Conservation (phyloP, 1,139 yeast species). For the Kurtzmaniella quercitrusa region DNA sequence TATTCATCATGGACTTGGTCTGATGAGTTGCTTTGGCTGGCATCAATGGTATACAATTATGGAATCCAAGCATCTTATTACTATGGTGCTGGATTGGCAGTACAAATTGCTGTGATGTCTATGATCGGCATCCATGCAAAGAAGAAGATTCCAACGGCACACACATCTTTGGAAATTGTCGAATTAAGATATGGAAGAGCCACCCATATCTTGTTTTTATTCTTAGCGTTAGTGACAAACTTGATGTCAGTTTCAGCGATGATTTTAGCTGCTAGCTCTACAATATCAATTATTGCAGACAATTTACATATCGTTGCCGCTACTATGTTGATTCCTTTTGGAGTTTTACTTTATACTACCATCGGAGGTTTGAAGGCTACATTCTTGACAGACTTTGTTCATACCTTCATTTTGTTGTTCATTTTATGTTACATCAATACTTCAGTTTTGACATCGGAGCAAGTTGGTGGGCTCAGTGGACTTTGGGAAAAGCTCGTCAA, state of each 20-base stretch:
- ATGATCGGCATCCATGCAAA: conserved; percentile 25
- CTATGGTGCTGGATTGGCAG: conserved; percentile 25
- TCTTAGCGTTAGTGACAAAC: conserved; percentile 26
- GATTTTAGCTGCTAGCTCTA: conserved; percentile 34
- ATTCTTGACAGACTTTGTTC: conserved; percentile 32
- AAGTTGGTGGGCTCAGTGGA: conserved; percentile 25
- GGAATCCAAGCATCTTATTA: conserved; percentile 23
- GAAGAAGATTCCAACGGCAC: conserved; percentile 24
- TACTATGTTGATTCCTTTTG: conserved; percentile 32
- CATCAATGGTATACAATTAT: conserved; percentile 23
- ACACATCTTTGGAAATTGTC: conserved; percentile 26
- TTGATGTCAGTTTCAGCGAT: conserved; percentile 28
- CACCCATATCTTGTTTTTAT: conserved; percentile 26
- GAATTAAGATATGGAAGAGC: conserved; percentile 25
- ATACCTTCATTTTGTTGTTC: conserved; percentile 27
- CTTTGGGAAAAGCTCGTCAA: conserved; percentile 19
- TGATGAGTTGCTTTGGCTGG: conserved; percentile 23
- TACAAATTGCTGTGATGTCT: conserved; percentile 25
- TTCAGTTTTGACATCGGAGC: conserved; percentile 19
- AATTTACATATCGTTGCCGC: conserved; percentile 28
- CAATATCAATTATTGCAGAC: conserved; percentile 28
- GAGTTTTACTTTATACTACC: conserved; percentile 31
- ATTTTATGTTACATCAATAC: conserved; percentile 25
- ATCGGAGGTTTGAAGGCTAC: conserved; percentile 40
- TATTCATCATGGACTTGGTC: conserved; percentile 29